phyloP scores from a whole-genome alignment of 768 basidiomycete genomes.

The Boletellus emodensis region DNA sequence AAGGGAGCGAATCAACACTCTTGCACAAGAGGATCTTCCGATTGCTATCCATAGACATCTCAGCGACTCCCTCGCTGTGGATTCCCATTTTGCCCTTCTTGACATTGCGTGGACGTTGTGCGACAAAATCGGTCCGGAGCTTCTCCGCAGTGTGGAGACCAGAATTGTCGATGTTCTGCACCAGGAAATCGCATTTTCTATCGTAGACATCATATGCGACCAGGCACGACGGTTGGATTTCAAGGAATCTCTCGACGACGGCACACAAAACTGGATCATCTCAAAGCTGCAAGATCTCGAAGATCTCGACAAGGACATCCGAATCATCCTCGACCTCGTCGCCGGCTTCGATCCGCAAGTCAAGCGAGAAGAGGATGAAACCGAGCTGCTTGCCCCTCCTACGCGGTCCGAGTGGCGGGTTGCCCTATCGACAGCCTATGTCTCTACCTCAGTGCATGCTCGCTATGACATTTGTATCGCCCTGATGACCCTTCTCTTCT shows the following conservation, averaged over 20 bases:
- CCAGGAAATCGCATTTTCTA: conserved; percentile 76
- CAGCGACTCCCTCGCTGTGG: conserved; percentile 39
- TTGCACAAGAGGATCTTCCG: conserved; percentile 65
- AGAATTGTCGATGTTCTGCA: conserved; percentile 61
- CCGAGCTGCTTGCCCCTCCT: conserved; percentile 48
- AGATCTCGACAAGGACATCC: conserved; percentile 53
- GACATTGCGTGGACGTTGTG: conserved; percentile 62
- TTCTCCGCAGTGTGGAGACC: conserved; percentile 54
- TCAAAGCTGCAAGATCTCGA: conserved; percentile 55
- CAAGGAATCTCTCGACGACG: conserved; percentile 55
- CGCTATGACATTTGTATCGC: conserved; percentile 73
- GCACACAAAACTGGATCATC: conserved; percentile 55
- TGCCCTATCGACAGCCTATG: conserved; percentile 61
- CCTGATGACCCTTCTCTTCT: conserved; percentile 64
- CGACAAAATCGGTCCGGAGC: conserved; percentile 53
- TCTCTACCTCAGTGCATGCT: conserved; percentile 58
- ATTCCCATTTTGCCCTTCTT: conserved; percentile 54
- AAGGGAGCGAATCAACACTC: conserved; percentile 67
- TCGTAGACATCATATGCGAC: conserved; percentile 70
- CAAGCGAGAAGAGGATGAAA: conserved; percentile 75
- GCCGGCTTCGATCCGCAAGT: conserved; percentile 66
- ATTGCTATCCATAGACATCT: conserved; percentile 54
- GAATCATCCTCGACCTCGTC: conserved; percentile 62
- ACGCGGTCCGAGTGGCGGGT: conserved; percentile 59
- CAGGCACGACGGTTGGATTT: conserved; percentile 53